phyloP scores from a whole-genome alignment of 768 basidiomycete genomes.

The Thelephora ganbajun region DNA sequence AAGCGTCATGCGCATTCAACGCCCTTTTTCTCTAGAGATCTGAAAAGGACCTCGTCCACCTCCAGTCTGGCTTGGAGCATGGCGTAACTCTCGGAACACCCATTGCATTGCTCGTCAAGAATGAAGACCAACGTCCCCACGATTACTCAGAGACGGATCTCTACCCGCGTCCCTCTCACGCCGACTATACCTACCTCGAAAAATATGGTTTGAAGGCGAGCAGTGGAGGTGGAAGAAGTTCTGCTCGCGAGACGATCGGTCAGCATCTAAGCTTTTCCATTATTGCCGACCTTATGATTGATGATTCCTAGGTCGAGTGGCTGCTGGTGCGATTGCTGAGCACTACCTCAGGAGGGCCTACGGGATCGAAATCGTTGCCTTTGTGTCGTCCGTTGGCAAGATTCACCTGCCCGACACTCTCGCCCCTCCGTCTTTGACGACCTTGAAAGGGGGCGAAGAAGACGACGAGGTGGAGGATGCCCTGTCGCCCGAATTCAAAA shows the following conservation, averaged over 20 bases:
- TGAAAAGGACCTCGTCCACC: constrained; percentile 86
- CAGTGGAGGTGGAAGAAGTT: constrained; percentile 89
- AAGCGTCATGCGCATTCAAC: not conserved
- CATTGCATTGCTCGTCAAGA: constrained; percentile 90
- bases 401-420: constrained; percentile 56
- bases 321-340: constrained; percentile 96
- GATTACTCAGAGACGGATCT: constrained; percentile 98
- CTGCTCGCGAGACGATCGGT: constrained; percentile 96
- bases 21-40: constrained; percentile 50
- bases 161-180: constrained; percentile 94
- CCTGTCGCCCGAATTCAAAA: constrained; percentile 69
- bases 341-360: constrained; percentile 79
- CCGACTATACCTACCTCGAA: constrained; percentile 94
- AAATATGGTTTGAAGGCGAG: constrained; percentile 98
- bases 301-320: constrained; percentile 61
- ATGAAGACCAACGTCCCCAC: constrained; percentile 96
- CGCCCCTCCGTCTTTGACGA: constrained; percentile 24
- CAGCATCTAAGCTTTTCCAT: constrained; percentile 7
- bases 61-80: constrained; percentile 90
- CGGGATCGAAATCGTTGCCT: constrained; percentile 92
- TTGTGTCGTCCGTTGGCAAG: constrained; percentile 94
- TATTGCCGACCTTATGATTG: constrained; percentile 1
- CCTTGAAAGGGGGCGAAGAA: constrained; percentile 37
- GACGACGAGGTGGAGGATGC: constrained; percentile 54
- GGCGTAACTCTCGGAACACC: constrained; percentile 96